Base-by-base conservation (phyloP, 2,329 filamentous ascomycete genomes). In the Coniochaeta sp. region DNA sequence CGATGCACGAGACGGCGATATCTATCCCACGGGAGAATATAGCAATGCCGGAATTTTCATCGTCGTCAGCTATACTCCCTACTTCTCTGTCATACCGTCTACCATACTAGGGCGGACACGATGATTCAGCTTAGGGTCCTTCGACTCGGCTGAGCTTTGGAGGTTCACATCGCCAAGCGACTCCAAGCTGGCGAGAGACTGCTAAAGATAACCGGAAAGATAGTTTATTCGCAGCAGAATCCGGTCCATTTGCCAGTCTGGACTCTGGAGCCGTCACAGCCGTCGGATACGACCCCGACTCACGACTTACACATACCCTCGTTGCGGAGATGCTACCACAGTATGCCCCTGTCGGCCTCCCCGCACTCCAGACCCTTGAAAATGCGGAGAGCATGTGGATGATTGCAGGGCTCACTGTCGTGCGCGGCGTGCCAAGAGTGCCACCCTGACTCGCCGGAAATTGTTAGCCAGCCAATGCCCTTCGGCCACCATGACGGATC, bases 361-460 rank as follows among this genome's bases (percentile, higher is more conserved):
- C 47, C 47, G 12, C 47, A 52, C 9, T 40, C 32, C 34, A 57
- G 55, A 28, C 55, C 42, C 24, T 22, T 34, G 24, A 17, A 6
- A 47, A 36, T 32, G 56, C 26, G 54, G 30, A 56, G 54, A 56
- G 30, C 30, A 36, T 36, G 54, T 22, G 24, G 19, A 4, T 36
- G n/a, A n/a, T n/a, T n/a, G 30, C 30, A 56, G 22, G 22, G 47
- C 14, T 10, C 14, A 12, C 14, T 52, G 47, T 52, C 47, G 26
- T 28, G 47, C 3, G 14, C 24, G 14, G 24, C 47, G 30, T 2
- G 26, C 47, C 24, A 56, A 56, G 54, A 38, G 32, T 40, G 32
- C 1, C 17, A 22, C 38, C 55, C 32, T 57, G 55, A 57, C 55
- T 57, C 55, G 55, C 55, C 55, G 55, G 55, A 57, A 42, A 57